Evolutionary conservation across 2,329 filamentous ascomycete genomes (phyloP), one percentile per base, ranked within the genome.

Genomic region (Chrysoporthe puriensis): DNA sequence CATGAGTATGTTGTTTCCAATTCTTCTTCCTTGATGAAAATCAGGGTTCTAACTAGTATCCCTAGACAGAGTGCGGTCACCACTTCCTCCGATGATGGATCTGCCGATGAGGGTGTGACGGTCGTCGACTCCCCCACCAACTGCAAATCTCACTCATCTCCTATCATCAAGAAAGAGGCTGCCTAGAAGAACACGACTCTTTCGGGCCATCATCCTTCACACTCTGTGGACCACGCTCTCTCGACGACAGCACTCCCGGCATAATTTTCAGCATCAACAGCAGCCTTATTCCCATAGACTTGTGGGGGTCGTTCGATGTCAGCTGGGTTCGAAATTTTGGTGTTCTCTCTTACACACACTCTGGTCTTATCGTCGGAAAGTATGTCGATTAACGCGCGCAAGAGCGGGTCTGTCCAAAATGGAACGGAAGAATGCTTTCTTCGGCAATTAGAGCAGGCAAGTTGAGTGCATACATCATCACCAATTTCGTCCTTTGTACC

Each of bases 21-120:
- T 54, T 16, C 34, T 42, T 36, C 40, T 7, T 58, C 56, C 77
- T 79, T 75, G 81, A 16, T 26, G 14, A 40, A 8, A 32, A 7
- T n/a, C 74, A 68, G 73, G 70, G 73, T 57, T 46, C 71, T 70
- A 32, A 69, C 44, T 63, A 36, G 8, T 66, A 50, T 66, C 4
- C 14, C 16, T 71, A 83, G 79, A 74, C 78, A 79, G 74, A 81
- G 77, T 71, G 76, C 76, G 67, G 76, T 78, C 61, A 75, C 81
- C 66, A 77, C 78, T 59, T 77, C 82, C 65, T 85, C 83, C 59
- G 83, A 85, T 70, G 78, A 80, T 69, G 78, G 77, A 61, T 79
- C 80, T 52, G 83, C 79, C 68, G 84, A 86, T 70, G 85, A 88
- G 73, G 83, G 82, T 69, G 81, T 83, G 66, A 86, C 85, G n/a